Evolutionary conservation across 176 grass and related monocot genomes (phyloP), one percentile per base, ranked within the genome.

Genomic region (Saccharum officinarum): DNA sequence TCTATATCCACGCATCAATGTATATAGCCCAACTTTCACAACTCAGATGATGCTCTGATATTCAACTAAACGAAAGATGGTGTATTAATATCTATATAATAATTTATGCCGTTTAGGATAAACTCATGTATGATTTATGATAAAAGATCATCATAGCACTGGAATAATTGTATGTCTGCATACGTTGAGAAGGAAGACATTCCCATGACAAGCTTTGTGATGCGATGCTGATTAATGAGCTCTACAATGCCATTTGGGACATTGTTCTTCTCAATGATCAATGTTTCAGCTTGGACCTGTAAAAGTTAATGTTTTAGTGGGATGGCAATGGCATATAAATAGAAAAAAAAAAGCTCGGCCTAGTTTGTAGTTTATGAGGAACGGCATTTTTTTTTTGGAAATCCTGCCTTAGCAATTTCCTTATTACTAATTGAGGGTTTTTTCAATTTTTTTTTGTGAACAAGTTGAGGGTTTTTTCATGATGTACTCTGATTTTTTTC

Each of bases 171-270:
- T 25, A 50, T 62, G 13, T 88, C 14, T 20, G 16, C 80, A 39
- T 73, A 92, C 92, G 22, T 83, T 65, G 81, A 87, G 74, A 91
- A 64, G 52, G 90, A 88, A 84, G 90, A 91, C 39, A 91, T 88
- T 71, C 95, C 95, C 79, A 94, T 92, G 42, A 86, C 84, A 83
- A 97, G 88, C 31, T 92, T 70, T 41, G 78, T 86, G 85, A 97
- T 91, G 15, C 28, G 55, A 86, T 89, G 28, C 50, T 83, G 75
- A 52, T 82, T 84, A 77, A 95, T 75, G 39, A 95, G 82, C 79
- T 93, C 88, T 22, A 93, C 12, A 39, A 97, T 71, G 33, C 95
- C 95, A 63, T 82, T 86, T 12, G 88, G 87, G 34, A 83, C 69
- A 83, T 86, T 87, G 82, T 84, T 89, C 62, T 85, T 91, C 73